Evolutionary conservation across 805 yeast species (phyloP).

Genomic region (Metschnikowia peoriensis): DNA sequence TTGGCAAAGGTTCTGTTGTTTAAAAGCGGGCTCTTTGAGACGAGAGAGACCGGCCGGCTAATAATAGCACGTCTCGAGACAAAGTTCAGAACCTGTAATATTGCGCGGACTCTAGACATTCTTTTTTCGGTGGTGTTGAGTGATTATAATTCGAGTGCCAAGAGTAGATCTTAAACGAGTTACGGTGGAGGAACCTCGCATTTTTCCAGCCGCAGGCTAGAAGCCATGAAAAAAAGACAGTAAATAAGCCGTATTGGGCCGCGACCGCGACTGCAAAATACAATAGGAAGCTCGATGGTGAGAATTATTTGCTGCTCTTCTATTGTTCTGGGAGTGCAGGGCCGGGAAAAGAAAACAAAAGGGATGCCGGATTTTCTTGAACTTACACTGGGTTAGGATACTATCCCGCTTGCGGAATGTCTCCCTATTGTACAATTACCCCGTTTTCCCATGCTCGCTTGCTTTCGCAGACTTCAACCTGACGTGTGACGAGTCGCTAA

Average conservation of each 20-base stretch:
- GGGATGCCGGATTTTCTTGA: background rate
- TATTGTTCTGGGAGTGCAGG: background rate
- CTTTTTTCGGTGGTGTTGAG: too few species aligned
- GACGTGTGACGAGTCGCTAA: too few species aligned
- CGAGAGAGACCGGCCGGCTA: background rate
- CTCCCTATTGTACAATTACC: too few species aligned
- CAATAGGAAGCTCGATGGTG: background rate
- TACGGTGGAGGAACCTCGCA: background rate
- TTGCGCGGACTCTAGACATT: background rate
- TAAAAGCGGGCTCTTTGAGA: background rate
- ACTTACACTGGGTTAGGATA: too few species aligned
- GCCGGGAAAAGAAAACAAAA: background rate
- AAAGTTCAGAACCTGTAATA: background rate
- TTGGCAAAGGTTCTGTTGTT: background rate
- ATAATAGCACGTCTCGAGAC: background rate
- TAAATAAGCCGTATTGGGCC: background rate
- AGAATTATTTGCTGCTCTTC: too few species aligned
- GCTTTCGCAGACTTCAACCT: background rate
- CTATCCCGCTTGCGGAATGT: too few species aligned
- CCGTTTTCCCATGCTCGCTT: background rate
- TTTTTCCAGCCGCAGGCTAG: background rate
- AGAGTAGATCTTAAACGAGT: background rate
- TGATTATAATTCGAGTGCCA: background rate
- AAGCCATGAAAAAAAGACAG: background rate
- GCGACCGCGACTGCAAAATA: conserved; percentile 3